Evolutionary conservation across 1,139 yeast genomes (phyloP), one percentile per base, ranked within the genome.

Genomic region (Debaryomyces robertsiae): DNA sequence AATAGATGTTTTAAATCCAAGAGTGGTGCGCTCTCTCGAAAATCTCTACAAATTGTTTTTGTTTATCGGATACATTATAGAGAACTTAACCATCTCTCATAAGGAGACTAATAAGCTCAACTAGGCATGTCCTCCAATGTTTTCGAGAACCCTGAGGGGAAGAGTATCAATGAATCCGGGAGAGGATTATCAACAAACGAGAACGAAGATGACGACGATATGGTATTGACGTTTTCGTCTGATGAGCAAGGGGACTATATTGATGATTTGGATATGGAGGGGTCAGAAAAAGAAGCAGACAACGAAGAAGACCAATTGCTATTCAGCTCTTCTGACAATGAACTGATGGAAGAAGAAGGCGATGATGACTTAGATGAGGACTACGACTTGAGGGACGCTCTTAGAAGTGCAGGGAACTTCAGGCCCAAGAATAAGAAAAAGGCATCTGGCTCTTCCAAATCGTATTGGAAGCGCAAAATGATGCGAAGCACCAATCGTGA

Each of bases 351-450:
- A 15, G 56, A 50, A 18, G 51, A 58, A 17, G 63, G 55, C 7
- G 66, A 66, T 31, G 73, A 68, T 44, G 73, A 69, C 38, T 61
- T 65, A 30, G 73, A 72, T 44, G 80, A 73, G 23, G 71, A 67
- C 31, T 71, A 65, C 45, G 68, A 67, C 38, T 79, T 82, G 46
- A 70, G 77, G 62, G 82, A 82, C 53, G 84, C 84, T 1, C 67
- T 84, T 41, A 67, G 86, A 54, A 77, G 77, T 48, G 84, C 85
- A 3, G 74, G 82, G 46, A 76, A 81, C 53, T 81, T 83, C 60
- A 73, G 70, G 50, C 67, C 71, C 4, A 77, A 75, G 52, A 70
- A 67, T 37, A 72, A 71, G 46, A 63, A 58, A 36, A 61, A 57
- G 36, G 58, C 55, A 30, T 60, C 65, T 10, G 46, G 65, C 46